Conservation (phyloP, 2,329 filamentous ascomycete species). For the Fusarium graminum region DNA sequence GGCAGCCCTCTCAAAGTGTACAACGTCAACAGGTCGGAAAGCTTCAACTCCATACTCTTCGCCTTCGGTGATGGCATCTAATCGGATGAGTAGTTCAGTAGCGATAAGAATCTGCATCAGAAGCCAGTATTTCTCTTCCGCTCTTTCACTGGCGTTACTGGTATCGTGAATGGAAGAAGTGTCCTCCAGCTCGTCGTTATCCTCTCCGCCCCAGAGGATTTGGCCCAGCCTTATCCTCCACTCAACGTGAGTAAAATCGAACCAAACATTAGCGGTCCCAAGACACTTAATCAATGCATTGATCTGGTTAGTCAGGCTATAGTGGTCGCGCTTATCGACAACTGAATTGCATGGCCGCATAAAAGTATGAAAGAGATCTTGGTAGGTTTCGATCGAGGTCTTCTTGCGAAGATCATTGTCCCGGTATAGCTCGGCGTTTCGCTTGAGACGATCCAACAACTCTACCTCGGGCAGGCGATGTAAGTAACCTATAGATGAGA, state of each 20-base stretch:
- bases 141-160: slow-evolving; percentile 63
- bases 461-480: slow-evolving; percentile 68
- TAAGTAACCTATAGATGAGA: slow-evolving; percentile 66
- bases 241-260: slow-evolving; percentile 80
- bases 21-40: slow-evolving; percentile 68
- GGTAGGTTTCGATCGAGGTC: slow-evolving; percentile 70
- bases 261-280: slow-evolving; percentile 75
- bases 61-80: slow-evolving; percentile 73
- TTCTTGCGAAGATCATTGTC: slow-evolving; percentile 64
- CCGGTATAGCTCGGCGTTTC: slow-evolving; percentile 68
- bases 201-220: slow-evolving; percentile 72
- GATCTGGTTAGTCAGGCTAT: slow-evolving; percentile 77
- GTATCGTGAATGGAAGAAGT: slow-evolving; percentile 65
- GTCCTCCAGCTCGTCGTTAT: slow-evolving; percentile 67
- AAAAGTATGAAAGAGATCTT: slow-evolving; percentile 71
- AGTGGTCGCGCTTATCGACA: slow-evolving; percentile 69
- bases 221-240: slow-evolving; percentile 81
- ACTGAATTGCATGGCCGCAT: slow-evolving; percentile 68
- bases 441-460: slow-evolving; percentile 70
- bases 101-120: slow-evolving; percentile 74
- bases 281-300: slow-evolving; percentile 75
- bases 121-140: slow-evolving; percentile 75
- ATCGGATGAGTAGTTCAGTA: slow-evolving; percentile 73
- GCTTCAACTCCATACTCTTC: slow-evolving; percentile 67
- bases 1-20: slow-evolving; percentile 72